Evolutionary conservation across 148 eudicot genomes (phyloP), one percentile per base, ranked within the genome.

Genomic region (Chenopodium berlandieri): DNA sequence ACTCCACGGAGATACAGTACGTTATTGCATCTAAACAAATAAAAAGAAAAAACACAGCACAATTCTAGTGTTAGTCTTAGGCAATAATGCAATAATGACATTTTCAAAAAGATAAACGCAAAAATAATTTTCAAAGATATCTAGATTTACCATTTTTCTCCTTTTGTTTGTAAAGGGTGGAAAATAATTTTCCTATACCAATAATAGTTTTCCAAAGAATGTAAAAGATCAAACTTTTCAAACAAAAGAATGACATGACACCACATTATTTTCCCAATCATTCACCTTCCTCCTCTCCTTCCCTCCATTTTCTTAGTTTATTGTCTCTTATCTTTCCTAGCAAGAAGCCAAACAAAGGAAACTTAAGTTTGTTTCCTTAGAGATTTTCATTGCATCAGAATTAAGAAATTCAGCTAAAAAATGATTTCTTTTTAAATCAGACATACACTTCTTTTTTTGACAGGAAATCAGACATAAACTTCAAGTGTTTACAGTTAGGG

Each of bases 1-100:
- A 91, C 96, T 13, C 96, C 98, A 17, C 98, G 93, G 37, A 94
- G 89, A 86, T 92, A 91, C n/a, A 94, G 83, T 78, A 94, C 98
- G 63, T 94, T 94, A 82, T 94, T 94, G 82, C 98, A 94, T 83
- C 98, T 91, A 14, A 1, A 82, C 84, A 88, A 20, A 72, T 50
- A 14, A 16, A 82, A 56, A 22, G 64, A 11, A 27, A 30, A 67
- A 67, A 67, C 11, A 25, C 9, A 40, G 44, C 44, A 40, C 7
- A 40, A 40, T 40, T 40, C 44, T 40, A 40, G 7, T 30, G 34
- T 67, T 67, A 67, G 71, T 65, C 16, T 65, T n/a, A 44, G 47
- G 47, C 47, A 27, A 27, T 27, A 27, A 27, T 27, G 27, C 47
- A 44, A 7, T 44, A 44, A 7, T 1, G 6, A 44, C 44, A 37